Evolutionary conservation across 1,139 yeast genomes (phyloP), one percentile per base, ranked within the genome.

Genomic region (Taiozyma onychis): DNA sequence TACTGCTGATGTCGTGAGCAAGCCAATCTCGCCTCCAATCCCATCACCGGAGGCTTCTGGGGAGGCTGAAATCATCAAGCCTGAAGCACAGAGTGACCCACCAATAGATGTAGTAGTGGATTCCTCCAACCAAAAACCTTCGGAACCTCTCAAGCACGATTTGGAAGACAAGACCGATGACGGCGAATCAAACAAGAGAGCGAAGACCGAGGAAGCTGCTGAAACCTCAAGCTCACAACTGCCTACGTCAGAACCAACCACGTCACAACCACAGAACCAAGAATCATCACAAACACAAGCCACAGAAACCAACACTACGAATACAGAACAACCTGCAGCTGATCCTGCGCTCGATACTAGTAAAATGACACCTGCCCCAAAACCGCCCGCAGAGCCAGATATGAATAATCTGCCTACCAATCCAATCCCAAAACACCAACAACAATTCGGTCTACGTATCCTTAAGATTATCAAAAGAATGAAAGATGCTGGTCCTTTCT

Each of bases 401-500:
- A 77, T 83, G 83, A 63, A 78, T 59, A 83, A 84, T 59, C 71
- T 85, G 37, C 88, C 91, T 1, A 72, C 61, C 18, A 65, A 75
- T 54, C 95, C 95, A n/a, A 73, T 91, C 57, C 96, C 98, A 21
- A 78, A 82, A 53, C 97, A 91, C 67, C 98, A 93, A 69, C 76
- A 78, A 57, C 73, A 76, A 41, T 73, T 69, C 48, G 88, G 87
- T 1, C 57, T 76, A 34, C 83, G 83, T 62, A 76, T 87, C 2
- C 75, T 86, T 47, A 85, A 85, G 63, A 93, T 96, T 18, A 85
- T 95, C 51, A 90, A 88, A 67, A 75, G 98, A 57, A 77, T 91
- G 62, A 88, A 91, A 68, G 99, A 95, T 69, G 96, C 98, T 2
- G 82, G 77, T 27, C 99, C 99, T 3, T 93, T 93, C 66, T 64